Conservation (phyloP, 306 rosid species). For the Erythrophleum fordii region DNA sequence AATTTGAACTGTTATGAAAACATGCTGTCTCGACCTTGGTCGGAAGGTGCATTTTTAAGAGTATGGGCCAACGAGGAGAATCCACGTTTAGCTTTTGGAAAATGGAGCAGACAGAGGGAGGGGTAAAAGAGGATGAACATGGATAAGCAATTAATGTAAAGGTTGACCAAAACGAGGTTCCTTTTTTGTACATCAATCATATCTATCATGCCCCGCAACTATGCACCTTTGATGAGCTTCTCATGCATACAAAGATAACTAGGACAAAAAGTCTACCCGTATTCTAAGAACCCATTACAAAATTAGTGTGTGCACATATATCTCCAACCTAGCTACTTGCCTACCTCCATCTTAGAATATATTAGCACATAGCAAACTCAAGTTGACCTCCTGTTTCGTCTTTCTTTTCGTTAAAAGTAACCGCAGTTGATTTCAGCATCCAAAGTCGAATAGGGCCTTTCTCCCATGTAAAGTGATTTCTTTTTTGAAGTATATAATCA, state of each 20-base stretch:
- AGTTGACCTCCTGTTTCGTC: too few relatives aligned
- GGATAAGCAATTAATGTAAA: constrained; percentile 37
- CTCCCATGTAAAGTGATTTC: background rate
- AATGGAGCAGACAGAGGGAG: constrained; percentile 6
- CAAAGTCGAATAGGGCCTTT: background rate
- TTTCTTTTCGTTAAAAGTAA: too few relatives aligned
- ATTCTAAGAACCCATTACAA: background rate
- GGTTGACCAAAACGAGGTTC: constrained; percentile 50
- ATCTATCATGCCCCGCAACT: constrained; percentile 41
- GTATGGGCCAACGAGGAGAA: constrained; percentile 34
- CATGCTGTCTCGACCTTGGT: constrained; percentile 21
- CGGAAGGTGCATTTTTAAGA: background rate
- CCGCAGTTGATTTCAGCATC: background rate
- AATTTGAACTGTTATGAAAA: background rate
- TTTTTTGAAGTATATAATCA: background rate
- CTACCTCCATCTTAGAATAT: background rate
- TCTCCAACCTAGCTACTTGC: background rate
- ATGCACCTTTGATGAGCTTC: constrained; percentile 32
- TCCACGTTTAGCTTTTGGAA: constrained; percentile 36
- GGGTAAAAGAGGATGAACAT: constrained; percentile 22
- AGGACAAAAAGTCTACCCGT: background rate
- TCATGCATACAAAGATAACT: constrained; percentile 36
- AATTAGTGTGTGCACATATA: background rate
- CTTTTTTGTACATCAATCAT: constrained; percentile 44
- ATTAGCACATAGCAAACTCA: too few relatives aligned